Percentiles rank a stretch among this genome's conserved stretches.
These are phyloP conservation scores for Tillandsia leiboldiana DNA, from an alignment of 176 grass and related monocot species.

Conservation along the genomic window DNA sequence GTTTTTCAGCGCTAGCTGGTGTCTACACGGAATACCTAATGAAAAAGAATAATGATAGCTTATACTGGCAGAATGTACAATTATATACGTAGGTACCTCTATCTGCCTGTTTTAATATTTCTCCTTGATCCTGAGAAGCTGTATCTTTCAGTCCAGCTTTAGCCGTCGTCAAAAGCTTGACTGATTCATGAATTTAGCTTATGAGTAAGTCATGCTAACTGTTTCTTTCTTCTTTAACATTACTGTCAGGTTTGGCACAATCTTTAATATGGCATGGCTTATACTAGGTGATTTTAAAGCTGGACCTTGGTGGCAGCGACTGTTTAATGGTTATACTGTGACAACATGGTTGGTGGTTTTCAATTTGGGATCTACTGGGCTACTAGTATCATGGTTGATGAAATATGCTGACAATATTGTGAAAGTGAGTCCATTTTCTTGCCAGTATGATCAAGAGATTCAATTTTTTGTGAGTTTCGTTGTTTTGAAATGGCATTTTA, in stretches of 20 bases:
- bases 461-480: neutral
- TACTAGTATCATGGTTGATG: constrained; percentile 97
- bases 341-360: constrained; percentile 93
- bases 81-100: constrained; percentile 77
- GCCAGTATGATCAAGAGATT: constrained; percentile 1
- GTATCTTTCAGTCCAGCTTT: too few species aligned
- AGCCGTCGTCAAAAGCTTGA: too few species aligned
- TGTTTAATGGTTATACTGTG: constrained; percentile 76
- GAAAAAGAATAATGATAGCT: constrained; percentile 97
- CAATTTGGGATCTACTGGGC: constrained; percentile 87
- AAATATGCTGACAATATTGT: constrained; percentile 98
- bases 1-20: constrained; percentile 90
- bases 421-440: constrained; percentile 45
- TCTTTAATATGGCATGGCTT: constrained; percentile 92
- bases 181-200: neutral
- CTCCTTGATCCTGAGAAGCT: neutral
- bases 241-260: constrained; percentile 62
- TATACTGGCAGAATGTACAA: constrained; percentile 95
- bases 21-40: constrained; percentile 93
- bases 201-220: constrained; percentile 1
- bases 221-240: constrained; percentile 24
- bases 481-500: neutral
- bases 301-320: constrained; percentile 74
- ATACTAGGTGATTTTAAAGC: constrained; percentile 71
- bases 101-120: neutral